Percentiles rank a stretch among this genome's conserved stretches.
These are phyloP conservation scores for Helicocarpus griseus DNA, from an alignment of 2,329 filamentous ascomycete species.

Conservation along the genomic window DNA sequence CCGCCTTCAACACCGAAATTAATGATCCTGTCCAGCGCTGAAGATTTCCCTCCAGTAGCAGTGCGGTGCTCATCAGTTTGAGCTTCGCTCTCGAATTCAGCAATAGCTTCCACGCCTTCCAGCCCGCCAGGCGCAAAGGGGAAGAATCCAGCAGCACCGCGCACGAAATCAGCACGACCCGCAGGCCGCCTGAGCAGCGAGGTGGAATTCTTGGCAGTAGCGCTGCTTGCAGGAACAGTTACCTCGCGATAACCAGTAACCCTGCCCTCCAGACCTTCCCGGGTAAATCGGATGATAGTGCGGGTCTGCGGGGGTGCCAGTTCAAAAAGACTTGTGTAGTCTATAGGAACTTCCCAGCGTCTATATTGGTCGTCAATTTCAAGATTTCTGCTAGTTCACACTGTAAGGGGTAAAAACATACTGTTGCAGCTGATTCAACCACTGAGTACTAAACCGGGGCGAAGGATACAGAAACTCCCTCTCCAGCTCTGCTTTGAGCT, in stretches of 20 bases:
- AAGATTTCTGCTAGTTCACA: conserved; percentile 4
- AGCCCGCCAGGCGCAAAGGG: conserved; percentile 87
- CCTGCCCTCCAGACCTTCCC: conserved; percentile 82
- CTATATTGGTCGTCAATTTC: conserved; percentile 21
- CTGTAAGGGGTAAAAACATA: conserved; percentile 24
- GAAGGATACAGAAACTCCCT: conserved; percentile 70
- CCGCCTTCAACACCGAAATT: conserved; percentile 68
- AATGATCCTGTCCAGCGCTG: conserved; percentile 71
- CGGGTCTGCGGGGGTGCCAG: conserved; percentile 85
- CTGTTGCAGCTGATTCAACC: conserved; percentile 84
- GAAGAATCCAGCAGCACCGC: conserved; percentile 86
- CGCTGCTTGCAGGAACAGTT: conserved; percentile 78
- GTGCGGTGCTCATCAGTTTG: conserved; percentile 41
- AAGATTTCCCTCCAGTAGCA: conserved; percentile 25
- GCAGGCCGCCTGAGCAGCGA: conserved; percentile 80
- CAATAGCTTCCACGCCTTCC: conserved; percentile 75
- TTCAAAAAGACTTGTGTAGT: conserved; percentile 76
- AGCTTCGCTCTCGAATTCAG: conserved; percentile 70
- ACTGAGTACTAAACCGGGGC: conserved; percentile 66
- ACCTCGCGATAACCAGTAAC: conserved; percentile 93
- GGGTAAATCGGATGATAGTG: conserved; percentile 85
- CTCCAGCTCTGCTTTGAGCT: conserved; percentile 63
- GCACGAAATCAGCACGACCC: conserved; percentile 77
- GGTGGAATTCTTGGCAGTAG: conserved; percentile 90
- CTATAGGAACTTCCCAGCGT: conserved; percentile 70